Evolutionary conservation across 441 rosid genomes (phyloP), one percentile per base, ranked within the genome.

Genomic region (Pelargonium cotyledonis): DNA sequence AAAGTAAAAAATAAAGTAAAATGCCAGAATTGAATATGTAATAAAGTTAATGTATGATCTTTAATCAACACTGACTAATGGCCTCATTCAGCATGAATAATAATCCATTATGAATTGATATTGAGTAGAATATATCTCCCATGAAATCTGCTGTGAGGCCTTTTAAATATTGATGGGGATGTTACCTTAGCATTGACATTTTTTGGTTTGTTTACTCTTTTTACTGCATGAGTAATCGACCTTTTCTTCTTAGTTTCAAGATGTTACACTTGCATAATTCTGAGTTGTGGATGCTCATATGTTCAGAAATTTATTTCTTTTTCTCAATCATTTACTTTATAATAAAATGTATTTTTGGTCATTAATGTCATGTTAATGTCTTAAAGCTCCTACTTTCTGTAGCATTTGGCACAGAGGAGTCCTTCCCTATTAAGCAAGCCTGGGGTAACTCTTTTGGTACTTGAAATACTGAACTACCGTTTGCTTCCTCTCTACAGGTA

Each of bases 401-500:
- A 95, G 99, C 92, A 89, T 78, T 82, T 95, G 86, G 94, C 95
- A 72, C 98, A 88, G 81, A 88, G 91, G 85, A 85, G 85, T 76
- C 85, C 92, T 58, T 80, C 97, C 68, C 83, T 90, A 66, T 82
- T 85, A 80, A 88, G 95, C 89, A 92, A 89, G 90, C 91, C 96
- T 38, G 92, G 89, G 67, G 97, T 88, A 73, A 90, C 93, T 49
- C 90, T 90, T 76, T 83, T 95, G 86, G 85, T 92, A 75, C 89
- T 95, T 78, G 99, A 95, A 84, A 90, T 95, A 76, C 80, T 88
- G 76, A 92, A 95, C 79, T 95, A 95, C 65, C 91, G 97, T 26
- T 79, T 95, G 80, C 97, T 95, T 85, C 99, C 98, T 46, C 88
- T 95, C 15, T 95, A 95, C 85, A 95, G 98, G 99, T 91, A 70